Evolutionary conservation across 1,139 yeast genomes (phyloP), one percentile per base, ranked within the genome.

Genomic region (Waltiozyma sp.): DNA sequence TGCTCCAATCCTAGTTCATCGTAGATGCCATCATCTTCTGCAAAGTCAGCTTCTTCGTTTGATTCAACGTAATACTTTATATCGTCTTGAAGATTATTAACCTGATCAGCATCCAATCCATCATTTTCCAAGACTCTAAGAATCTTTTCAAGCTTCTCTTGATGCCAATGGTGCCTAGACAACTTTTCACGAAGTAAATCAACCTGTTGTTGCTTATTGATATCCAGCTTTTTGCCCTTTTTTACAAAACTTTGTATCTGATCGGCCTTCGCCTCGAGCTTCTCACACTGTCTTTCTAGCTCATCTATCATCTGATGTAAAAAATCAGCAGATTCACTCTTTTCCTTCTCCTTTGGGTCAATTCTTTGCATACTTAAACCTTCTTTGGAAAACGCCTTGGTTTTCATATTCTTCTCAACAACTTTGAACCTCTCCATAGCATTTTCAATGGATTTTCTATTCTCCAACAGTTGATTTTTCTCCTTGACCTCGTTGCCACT

Each of bases 401-500:
- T 89, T 66, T 93, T 93, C 77, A 88, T 84, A 53, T 84, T 79
- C 66, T 89, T 86, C 62, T 93, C 99, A 52, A 89, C 85, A 43
- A 91, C 91, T 62, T 93, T 93, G 66, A 93, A 93, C 54, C 91
- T 76, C 64, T 93, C 98, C 99, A 91, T 91, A 45, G 93, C 95
- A 59, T 75, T 77, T 62, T 93, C 96, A 53, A 93, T 91, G 52
- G 80, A 69, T 53, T 80, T 74, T 44, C 98, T 72, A 55, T 88
- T 85, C 48, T 89, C 97, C 49, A 77, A 73, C 47, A 93, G 65
- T 39, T 65, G 70, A 60, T 86, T 83, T 65, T 88, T 94, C 58
- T 91, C 93, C 63, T 93, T 89, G 43, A 89, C 89, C 49, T 93
- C 95, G 55, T 82, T 83, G 54, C 93, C 94, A 40, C 94, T 78